A percentile compares a stretch with the other conserved stretches of the same genome.
Conservation (phyloP, 768 basidiomycete species). For the Galerina sulciceps region DNA sequence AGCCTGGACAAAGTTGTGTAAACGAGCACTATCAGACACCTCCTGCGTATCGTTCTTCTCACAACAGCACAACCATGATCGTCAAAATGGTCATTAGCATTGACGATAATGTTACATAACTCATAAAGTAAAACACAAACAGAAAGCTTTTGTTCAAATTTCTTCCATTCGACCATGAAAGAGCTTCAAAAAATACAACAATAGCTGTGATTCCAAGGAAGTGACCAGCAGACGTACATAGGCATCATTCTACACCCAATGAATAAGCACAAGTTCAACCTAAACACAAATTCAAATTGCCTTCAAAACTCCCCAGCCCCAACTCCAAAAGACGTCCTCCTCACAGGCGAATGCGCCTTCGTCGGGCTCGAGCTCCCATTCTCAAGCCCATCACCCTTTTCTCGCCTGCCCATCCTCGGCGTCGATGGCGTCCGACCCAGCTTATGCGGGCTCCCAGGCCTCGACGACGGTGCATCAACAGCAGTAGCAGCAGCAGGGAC, state of each 20-base stretch:
- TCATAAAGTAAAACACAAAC: no score
- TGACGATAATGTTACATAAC: no score
- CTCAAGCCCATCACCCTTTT: not conserved
- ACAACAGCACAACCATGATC: no score
- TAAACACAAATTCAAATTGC: no score
- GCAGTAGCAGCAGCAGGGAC: not conserved
- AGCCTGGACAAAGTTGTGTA: no score
- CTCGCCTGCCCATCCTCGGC: not conserved
- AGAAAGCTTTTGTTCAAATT: no score
- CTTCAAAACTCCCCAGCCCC: constrained; percentile 12
- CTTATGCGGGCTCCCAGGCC: constrained; percentile 5
- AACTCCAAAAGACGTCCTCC: constrained; percentile 9
- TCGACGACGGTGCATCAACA: not conserved
- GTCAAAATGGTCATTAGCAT: no score
- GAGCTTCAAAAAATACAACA: no score
- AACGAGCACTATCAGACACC: no score
- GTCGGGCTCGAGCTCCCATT: constrained; percentile 11
- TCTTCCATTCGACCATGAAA: no score
- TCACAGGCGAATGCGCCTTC: constrained; percentile 16
- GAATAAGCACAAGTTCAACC: not conserved
- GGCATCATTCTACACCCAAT: not conserved
- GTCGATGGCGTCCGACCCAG: constrained; percentile 15
- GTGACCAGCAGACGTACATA: not conserved
- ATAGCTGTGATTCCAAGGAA: no score
- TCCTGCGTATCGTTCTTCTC: no score